phyloP scores from a whole-genome alignment of 2,329 filamentous ascomycete species.

The Paramyrothecium roridum region DNA sequence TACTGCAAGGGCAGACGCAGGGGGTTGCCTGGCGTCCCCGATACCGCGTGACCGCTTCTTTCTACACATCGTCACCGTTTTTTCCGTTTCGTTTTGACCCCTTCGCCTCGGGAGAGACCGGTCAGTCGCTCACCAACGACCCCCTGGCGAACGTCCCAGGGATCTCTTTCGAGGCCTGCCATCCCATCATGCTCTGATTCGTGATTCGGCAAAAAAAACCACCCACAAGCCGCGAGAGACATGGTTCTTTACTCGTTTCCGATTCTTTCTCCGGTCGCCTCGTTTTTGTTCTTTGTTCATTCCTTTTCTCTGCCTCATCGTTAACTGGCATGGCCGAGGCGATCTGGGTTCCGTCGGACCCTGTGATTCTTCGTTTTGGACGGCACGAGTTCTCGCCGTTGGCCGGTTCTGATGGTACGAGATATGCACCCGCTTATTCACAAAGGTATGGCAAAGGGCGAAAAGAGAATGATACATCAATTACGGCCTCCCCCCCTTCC shows the following conservation, averaged over 20 bases:
- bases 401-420: background rate
- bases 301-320: background rate
- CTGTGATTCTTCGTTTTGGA: constrained; percentile 26
- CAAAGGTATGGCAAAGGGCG: no score
- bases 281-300: background rate
- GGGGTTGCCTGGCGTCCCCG: no score
- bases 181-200: background rate
- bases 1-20: no score
- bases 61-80: background rate
- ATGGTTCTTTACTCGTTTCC: background rate
- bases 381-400: constrained; percentile 25
- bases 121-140: background rate
- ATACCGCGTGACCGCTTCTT: background rate
- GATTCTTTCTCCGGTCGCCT: background rate
- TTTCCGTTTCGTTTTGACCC: background rate
- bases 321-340: background rate
- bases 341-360: constrained; percentile 13
- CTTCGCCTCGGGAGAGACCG: background rate
- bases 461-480: background rate
- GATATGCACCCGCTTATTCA: background rate
- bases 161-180: no score
- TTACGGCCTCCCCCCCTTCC: background rate
- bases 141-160: no score
- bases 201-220: background rate
- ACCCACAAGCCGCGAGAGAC: background rate